Conservation (phyloP, 2,329 filamentous ascomycete species). For the Calonectria hawksworthii region DNA sequence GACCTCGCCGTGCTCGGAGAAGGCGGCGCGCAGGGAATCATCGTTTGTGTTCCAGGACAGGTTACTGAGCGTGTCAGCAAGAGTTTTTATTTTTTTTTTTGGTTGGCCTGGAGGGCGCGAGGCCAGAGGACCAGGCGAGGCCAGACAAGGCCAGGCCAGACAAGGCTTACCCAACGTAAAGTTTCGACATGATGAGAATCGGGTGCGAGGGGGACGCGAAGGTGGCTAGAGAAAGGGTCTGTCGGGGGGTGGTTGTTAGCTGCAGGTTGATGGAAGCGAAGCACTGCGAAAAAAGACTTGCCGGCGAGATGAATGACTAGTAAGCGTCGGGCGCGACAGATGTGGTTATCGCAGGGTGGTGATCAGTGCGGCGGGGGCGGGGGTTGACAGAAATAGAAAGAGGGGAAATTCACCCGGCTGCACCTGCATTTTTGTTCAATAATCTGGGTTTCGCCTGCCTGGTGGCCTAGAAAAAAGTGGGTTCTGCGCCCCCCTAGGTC, state of each 20-base stretch:
- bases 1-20: not conserved
- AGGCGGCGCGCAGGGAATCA: not conserved
- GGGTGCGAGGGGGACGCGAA: not conserved
- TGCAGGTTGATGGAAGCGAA: not conserved
- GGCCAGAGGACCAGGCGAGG: not conserved
- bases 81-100: not conserved
- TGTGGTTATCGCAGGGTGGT: slow-evolving; percentile 3
- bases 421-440: slow-evolving; percentile 3
- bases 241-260: not conserved
- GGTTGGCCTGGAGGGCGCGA: not conserved
- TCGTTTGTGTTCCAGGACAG: not conserved
- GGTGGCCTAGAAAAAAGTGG: not conserved
- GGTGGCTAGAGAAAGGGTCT: not conserved
- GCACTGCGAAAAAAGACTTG: not conserved
- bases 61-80: not conserved
- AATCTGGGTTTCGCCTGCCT: not conserved
- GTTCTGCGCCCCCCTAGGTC: slow-evolving; percentile 2
- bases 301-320: not conserved
- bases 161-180: slow-evolving; percentile 4
- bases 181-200: slow-evolving; percentile 7
- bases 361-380: slow-evolving; percentile 10
- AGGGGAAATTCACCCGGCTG: slow-evolving; percentile 8
- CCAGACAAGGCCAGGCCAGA: not conserved
- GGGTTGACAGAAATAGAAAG: slow-evolving; percentile 15
- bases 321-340: not conserved